Conservation (phyloP, 495 filamentous ascomycete genomes). For the Gamarada debralockiae region DNA sequence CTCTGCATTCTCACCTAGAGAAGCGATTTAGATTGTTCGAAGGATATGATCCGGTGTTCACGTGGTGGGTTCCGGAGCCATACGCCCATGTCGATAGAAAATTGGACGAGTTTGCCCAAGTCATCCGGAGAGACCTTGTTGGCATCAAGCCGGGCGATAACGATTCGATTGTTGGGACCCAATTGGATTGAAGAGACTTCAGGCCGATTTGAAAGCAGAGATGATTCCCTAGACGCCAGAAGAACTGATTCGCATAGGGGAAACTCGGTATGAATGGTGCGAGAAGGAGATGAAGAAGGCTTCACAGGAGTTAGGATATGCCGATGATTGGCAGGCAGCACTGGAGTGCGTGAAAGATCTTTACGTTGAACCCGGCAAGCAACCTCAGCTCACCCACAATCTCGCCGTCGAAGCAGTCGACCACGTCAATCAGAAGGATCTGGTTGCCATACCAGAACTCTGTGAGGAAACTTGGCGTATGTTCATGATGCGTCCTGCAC, state of each 20-base stretch:
- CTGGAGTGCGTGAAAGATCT: slow-evolving; percentile 49
- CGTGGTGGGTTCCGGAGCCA: too few species aligned
- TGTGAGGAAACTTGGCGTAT: slow-evolving; percentile 46
- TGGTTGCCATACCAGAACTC: slow-evolving; percentile 46
- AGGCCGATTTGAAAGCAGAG: slow-evolving; percentile 37
- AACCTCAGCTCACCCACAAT: slow-evolving; percentile 39
- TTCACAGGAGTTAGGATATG: slow-evolving; percentile 29
- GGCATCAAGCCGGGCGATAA: too few species aligned
- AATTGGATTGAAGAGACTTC: slow-evolving; percentile 40
- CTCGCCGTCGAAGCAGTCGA: slow-evolving; percentile 35
- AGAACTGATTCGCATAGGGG: slow-evolving; percentile 44
- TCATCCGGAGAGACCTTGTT: too few species aligned
- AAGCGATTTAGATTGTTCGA: too few species aligned
- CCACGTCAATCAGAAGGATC: slow-evolving; percentile 40
- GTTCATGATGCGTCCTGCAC: slow-evolving; percentile 46
- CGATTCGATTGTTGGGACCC: slow-evolving; percentile 48
- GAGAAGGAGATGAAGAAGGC: slow-evolving; percentile 38
- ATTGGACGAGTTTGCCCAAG: too few species aligned
- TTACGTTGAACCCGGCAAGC: slow-evolving; percentile 43
- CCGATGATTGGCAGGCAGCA: slow-evolving; percentile 39
- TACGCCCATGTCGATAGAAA: too few species aligned
- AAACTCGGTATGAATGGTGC: slow-evolving; percentile 39
- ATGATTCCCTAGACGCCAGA: slow-evolving; percentile 46
- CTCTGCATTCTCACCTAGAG: slow-evolving; percentile 23
- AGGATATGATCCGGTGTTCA: too few species aligned